Conservation (phyloP, 495 filamentous ascomycete genomes). For the Penicillium pulvis region DNA sequence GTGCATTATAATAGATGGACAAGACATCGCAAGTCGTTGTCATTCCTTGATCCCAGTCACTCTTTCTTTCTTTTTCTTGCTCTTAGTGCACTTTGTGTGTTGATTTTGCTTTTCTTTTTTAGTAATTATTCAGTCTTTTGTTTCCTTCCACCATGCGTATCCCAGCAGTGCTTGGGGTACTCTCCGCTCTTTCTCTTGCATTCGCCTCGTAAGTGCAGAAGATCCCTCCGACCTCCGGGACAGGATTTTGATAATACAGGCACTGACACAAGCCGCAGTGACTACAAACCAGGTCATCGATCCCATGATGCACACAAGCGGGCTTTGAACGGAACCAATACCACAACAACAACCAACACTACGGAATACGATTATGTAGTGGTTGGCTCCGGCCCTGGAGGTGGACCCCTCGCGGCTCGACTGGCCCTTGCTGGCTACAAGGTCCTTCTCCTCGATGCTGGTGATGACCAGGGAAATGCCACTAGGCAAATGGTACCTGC, state of each 20-base stretch:
- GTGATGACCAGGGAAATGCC: conserved; percentile 56
- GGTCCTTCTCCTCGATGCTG: conserved; percentile 63
- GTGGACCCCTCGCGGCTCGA: conserved; percentile 61
- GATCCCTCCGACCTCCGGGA: background rate
- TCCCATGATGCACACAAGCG: conserved; percentile 16
- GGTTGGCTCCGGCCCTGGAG: conserved; percentile 64
- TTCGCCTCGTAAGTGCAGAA: conserved; percentile 25
- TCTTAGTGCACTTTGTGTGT: background rate
- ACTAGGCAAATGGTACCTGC: conserved; percentile 38
- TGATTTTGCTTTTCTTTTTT: background rate
- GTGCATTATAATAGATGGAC: conserved; percentile 9
- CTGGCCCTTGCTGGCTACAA: conserved; percentile 59
- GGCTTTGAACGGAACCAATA: conserved; percentile 3
- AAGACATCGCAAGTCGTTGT: background rate
- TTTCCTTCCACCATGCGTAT: conserved; percentile 22
- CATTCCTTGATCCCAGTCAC: conserved; percentile 3
- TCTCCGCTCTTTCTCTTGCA: conserved; percentile 19
- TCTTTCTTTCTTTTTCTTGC: conserved; percentile 5
- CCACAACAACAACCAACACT: background rate
- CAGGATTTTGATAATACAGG: background rate
- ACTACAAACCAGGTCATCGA: conserved; percentile 3
- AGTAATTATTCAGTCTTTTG: background rate
- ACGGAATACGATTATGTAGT: conserved; percentile 64
- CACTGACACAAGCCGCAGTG: conserved; percentile 2
- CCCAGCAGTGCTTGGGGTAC: conserved; percentile 16